Conservation (phyloP, 2,329 filamentous ascomycete genomes). For the Ceratocystis smalleyi region DNA sequence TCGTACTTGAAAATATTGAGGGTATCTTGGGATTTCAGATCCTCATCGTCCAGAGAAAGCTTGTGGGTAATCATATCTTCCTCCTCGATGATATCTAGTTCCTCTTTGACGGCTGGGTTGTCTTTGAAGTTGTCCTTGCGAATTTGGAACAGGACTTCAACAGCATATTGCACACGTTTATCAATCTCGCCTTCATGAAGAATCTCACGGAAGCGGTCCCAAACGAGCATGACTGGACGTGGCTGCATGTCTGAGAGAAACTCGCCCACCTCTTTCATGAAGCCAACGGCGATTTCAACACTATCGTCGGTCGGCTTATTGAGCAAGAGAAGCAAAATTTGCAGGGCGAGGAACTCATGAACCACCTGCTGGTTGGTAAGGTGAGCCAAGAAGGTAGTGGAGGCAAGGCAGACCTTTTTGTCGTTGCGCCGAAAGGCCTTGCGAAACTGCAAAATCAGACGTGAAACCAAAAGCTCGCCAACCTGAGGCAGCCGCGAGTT, state of each 20-base stretch:
- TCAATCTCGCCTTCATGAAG: constrained; percentile 94
- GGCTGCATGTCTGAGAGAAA: constrained; percentile 92
- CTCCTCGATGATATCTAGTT: constrained; percentile 89
- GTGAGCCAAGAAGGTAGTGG: constrained; percentile 88
- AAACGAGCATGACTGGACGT: constrained; percentile 74
- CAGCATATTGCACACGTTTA: constrained; percentile 98
- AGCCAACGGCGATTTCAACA: constrained; percentile 88
- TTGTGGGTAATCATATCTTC: constrained; percentile 95
- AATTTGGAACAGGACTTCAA: constrained; percentile 92
- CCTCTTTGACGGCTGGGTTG: constrained; percentile 76
- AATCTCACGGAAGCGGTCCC: constrained; percentile 90
- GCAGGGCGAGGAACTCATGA: constrained; percentile 81
- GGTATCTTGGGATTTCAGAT: constrained; percentile 69
- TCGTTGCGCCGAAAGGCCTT: constrained; percentile 95
- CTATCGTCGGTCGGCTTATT: constrained; percentile 95
- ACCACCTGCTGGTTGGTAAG: constrained; percentile 92
- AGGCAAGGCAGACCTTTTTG: constrained; percentile 85
- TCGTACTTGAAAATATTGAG: constrained; percentile 96
- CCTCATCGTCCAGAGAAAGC: constrained; percentile 58
- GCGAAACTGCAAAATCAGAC: constrained; percentile 79
- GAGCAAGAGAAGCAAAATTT: constrained; percentile 80
- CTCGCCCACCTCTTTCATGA: constrained; percentile 84
- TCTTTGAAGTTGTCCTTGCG: constrained; percentile 95
- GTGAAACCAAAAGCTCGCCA: constrained; percentile 73
- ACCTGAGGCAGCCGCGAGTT: constrained; percentile 95